Evolutionary conservation across 2,329 filamentous ascomycete species (phyloP).

Genomic region (Epichloe festucae): DNA sequence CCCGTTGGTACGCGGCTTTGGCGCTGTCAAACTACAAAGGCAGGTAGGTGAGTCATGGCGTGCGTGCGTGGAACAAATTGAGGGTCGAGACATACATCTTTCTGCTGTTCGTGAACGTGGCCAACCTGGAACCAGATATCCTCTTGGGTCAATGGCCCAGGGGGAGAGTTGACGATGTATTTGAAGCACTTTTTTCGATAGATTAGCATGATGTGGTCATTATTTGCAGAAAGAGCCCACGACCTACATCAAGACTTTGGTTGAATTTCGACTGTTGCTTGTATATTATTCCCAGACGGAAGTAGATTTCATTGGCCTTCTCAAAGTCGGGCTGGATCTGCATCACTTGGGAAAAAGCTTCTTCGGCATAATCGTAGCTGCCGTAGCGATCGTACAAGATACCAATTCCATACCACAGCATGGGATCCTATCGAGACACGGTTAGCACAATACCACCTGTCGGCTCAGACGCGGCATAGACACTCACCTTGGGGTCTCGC

Average conservation of each 20-base stretch:
- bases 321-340: slow-evolving; percentile 95
- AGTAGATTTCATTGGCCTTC: slow-evolving; percentile 98
- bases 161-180: slow-evolving; percentile 94
- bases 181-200: slow-evolving; percentile 68
- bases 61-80: background rate
- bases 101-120: slow-evolving; percentile 96
- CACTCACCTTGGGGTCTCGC: slow-evolving; percentile 72
- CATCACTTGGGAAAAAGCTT: slow-evolving; percentile 98
- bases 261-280: slow-evolving; percentile 94
- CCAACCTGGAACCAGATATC: slow-evolving; percentile 99
- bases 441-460: background rate
- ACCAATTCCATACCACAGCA: slow-evolving; percentile 97
- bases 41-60: slow-evolving; percentile 25
- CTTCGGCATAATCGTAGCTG: slow-evolving; percentile 90
- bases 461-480: background rate
- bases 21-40: slow-evolving; percentile 71
- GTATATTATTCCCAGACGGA: slow-evolving; percentile 97
- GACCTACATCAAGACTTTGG: slow-evolving; percentile 74
- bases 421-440: slow-evolving; percentile 55
- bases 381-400: slow-evolving; percentile 96
- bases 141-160: slow-evolving; percentile 84
- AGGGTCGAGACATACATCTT: slow-evolving; percentile 65
- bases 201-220: background rate
- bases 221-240: background rate
- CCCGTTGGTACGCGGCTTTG: slow-evolving; percentile 82